Evolutionary conservation across 2,329 filamentous ascomycete genomes (phyloP), one percentile per base, ranked within the genome.

Genomic region (Pseudogymnoascus sp.): DNA sequence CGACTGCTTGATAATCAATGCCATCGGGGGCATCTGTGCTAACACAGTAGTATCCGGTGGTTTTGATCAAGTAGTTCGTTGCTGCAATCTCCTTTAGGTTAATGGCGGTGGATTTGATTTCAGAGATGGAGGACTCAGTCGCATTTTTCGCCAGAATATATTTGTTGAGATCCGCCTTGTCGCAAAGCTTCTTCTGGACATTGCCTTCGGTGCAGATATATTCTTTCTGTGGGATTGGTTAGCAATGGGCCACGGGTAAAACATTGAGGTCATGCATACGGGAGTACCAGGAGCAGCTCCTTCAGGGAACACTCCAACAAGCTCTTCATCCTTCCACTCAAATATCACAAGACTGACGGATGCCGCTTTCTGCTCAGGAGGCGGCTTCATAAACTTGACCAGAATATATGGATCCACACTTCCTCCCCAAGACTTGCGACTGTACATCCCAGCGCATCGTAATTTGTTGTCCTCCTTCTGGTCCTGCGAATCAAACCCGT

Each of bases 41-140:
- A 63, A 99, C 87, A 70, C 94, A 99, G 75, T 96, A 99, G 76
- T 97, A 99, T 29, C 94, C 94, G 0, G 94, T 99, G 74, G 90
- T 91, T 70, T 87, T 87, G 68, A 97, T 86, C 5, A 84, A 80
- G 72, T 97, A 99, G 65, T 91, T 89, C 72, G 96, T 84, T 2
- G 86, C 80, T 9, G 81, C 78, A 1, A 90, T 82, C 61, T 89
- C 79, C 66, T 91, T 93, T 59, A 97, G 80, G 71, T 96, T 86
- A 63, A 97, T 79, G 8, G 92, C 90, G 73, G 89, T 80, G 64
- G 91, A 93, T 66, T 89, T 78, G 67, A 99, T 90, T 58, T 87
- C 74, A 66, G 83, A 89, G 63, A 81, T 82, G 29, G 91, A 89
- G 57, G 81, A 77, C 35, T 88, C 82, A 41, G 86, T 88, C 59